phyloP scores from a whole-genome alignment of 2,329 filamentous ascomycete species.

The Didymella sp. region DNA sequence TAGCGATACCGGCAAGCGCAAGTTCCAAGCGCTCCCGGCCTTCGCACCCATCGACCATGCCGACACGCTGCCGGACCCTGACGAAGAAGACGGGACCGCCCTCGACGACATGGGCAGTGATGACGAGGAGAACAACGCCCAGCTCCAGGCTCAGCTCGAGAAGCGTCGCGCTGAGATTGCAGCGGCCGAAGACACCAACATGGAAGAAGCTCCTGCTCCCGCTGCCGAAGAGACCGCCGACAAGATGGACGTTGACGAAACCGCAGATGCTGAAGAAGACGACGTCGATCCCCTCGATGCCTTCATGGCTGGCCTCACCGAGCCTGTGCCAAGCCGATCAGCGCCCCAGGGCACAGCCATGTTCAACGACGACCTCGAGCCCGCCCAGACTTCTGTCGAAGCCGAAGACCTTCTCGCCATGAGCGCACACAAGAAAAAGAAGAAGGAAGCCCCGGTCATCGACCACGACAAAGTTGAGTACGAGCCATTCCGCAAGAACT shows the following conservation, averaged over 20 bases:
- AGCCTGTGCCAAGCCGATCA: conserved; percentile 51
- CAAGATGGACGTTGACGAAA: conserved; percentile 64
- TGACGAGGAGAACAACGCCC: conserved; percentile 85
- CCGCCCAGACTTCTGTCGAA: conserved; percentile 67
- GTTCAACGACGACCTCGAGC: conserved; percentile 84
- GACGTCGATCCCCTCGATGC: conserved; percentile 90
- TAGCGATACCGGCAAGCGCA: conserved; percentile 81
- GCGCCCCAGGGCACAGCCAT: conserved; percentile 79
- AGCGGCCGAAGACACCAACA: conserved; percentile 52
- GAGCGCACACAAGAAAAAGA: conserved; percentile 77
- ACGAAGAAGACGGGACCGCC: conserved; percentile 71
- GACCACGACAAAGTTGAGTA: conserved; percentile 89
- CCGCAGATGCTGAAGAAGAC: conserved; percentile 64
- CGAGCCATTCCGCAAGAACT: conserved; percentile 87
- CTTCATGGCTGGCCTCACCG: conserved; percentile 80
- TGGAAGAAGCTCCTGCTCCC: conserved; percentile 50
- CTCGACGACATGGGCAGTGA: conserved; percentile 81
- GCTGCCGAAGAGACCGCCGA: conserved; percentile 43
- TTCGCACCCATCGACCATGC: conserved; percentile 60
- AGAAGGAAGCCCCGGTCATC: conserved; percentile 89
- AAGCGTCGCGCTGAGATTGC: conserved; percentile 70
- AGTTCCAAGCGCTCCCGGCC: conserved; percentile 83
- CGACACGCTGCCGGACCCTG: conserved; percentile 50
- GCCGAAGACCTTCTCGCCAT: conserved; percentile 60
- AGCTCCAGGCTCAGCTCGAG: conserved; percentile 79